phyloP scores from a whole-genome alignment of 768 basidiomycete species.

The Sporobolomyces roseus region DNA sequence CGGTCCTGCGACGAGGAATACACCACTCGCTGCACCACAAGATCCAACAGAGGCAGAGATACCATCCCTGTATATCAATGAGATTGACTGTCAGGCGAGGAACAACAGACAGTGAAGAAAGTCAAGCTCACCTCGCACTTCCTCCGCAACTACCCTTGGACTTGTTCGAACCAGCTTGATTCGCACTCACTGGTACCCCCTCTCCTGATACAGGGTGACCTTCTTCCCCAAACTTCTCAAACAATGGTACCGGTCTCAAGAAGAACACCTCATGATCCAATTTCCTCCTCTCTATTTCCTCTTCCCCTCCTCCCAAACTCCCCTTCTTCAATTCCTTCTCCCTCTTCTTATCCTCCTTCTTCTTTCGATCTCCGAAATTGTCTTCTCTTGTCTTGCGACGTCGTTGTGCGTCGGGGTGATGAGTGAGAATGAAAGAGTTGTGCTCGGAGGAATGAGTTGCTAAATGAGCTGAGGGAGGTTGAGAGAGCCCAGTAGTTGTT shows the following conservation, averaged over 20 bases:
- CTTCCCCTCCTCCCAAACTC: background rate
- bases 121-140: background rate
- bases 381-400: background rate
- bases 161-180: constrained; percentile 4
- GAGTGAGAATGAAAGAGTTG: background rate
- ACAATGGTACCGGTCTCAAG: background rate
- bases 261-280: background rate
- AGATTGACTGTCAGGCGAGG: background rate
- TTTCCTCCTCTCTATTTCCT: background rate
- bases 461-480: background rate
- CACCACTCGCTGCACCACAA: constrained; percentile 2
- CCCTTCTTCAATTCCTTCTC: constrained; percentile 4
- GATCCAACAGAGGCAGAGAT: background rate
- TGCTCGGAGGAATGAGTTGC: constrained; percentile 10
- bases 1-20: constrained; percentile 6
- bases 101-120: background rate
- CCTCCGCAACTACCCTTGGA: constrained; percentile 1
- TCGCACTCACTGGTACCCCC: background rate
- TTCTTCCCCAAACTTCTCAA: background rate
- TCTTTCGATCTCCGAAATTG: constrained; percentile 11
- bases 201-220: background rate
- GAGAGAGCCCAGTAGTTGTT: background rate
- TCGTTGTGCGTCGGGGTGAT: background rate
- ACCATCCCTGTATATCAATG: background rate
- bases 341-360: constrained; percentile 6